These are phyloP conservation scores for Scenedesmus sp. DNA, from an alignment of 163 green algal species.

Conservation along the genomic window DNA sequence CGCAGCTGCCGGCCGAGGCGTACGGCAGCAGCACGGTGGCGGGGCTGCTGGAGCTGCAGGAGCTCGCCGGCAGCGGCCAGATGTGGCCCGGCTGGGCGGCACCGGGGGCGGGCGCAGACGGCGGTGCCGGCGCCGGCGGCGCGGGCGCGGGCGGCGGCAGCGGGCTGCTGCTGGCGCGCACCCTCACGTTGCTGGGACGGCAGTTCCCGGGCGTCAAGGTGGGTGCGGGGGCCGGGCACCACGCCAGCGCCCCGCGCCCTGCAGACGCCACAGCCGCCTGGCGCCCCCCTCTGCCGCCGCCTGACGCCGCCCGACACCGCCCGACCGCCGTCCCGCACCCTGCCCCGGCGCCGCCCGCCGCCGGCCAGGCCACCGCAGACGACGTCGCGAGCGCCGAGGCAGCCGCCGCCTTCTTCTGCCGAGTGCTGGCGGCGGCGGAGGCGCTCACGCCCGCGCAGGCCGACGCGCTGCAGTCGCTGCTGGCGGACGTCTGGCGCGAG, in stretches of 20 bases:
- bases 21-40: constrained; percentile 39
- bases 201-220: constrained; percentile 34
- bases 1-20: constrained; percentile 19
- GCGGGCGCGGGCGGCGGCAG: neutral
- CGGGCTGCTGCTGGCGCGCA: constrained; percentile 37
- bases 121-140: constrained; percentile 24
- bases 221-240: too few relatives aligned
- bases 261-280: too few relatives aligned
- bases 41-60: constrained; percentile 32
- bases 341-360: too few relatives aligned
- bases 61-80: constrained; percentile 12
- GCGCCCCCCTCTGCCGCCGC: too few relatives aligned
- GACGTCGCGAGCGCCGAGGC: constrained; percentile 23
- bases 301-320: too few relatives aligned
- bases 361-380: constrained; percentile 18
- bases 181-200: constrained; percentile 16
- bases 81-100: constrained; percentile 27
- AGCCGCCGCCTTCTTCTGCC: constrained; percentile 15
- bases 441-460: neutral
- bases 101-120: neutral
- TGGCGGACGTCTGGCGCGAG: constrained; percentile 37
- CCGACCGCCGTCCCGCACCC: too few relatives aligned
- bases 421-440: neutral
- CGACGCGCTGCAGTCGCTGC: constrained; percentile 13
- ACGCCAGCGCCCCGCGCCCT: too few relatives aligned